These are phyloP conservation scores for Lomentospora prolificans DNA, from an alignment of 2,329 filamentous ascomycete species.

Conservation along the genomic window DNA sequence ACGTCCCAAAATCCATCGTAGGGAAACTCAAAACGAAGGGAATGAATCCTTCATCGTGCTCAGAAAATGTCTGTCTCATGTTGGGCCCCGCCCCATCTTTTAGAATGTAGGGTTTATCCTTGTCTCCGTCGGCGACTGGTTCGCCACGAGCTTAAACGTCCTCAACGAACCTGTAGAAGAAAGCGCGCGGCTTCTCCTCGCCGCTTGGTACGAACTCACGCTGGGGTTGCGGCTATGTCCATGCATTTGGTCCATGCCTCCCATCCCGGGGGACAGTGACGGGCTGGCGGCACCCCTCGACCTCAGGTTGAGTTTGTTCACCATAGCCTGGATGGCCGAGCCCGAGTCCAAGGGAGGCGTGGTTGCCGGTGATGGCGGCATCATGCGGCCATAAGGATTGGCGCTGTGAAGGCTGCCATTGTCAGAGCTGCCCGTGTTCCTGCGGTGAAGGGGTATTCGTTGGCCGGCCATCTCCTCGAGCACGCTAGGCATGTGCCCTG, in stretches of 20 bases:
- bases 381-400: constrained; percentile 6
- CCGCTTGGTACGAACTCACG: neutral
- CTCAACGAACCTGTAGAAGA: constrained; percentile 14
- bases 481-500: constrained; percentile 7
- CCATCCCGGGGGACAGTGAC: constrained; percentile 13
- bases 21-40: neutral
- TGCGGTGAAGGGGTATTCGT: constrained; percentile 12
- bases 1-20: neutral
- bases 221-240: constrained; percentile 8
- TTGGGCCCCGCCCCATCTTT: too few species aligned
- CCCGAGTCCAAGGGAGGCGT: constrained; percentile 19
- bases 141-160: constrained; percentile 15
- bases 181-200: constrained; percentile 9
- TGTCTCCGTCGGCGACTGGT: constrained; percentile 5
- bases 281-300: constrained; percentile 14
- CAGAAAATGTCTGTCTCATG: too few species aligned
- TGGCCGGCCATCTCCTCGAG: constrained; percentile 9
- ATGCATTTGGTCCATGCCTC: constrained; percentile 2
- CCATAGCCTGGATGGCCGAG: constrained; percentile 21
- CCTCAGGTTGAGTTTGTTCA: constrained; percentile 23
- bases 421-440: constrained; percentile 12
- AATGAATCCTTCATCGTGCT: neutral
- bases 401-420: constrained; percentile 11
- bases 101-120: constrained; percentile 2
- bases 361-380: constrained; percentile 14